phyloP scores from a whole-genome alignment of 495 filamentous ascomycete genomes.

The Penicillium goetzii region DNA sequence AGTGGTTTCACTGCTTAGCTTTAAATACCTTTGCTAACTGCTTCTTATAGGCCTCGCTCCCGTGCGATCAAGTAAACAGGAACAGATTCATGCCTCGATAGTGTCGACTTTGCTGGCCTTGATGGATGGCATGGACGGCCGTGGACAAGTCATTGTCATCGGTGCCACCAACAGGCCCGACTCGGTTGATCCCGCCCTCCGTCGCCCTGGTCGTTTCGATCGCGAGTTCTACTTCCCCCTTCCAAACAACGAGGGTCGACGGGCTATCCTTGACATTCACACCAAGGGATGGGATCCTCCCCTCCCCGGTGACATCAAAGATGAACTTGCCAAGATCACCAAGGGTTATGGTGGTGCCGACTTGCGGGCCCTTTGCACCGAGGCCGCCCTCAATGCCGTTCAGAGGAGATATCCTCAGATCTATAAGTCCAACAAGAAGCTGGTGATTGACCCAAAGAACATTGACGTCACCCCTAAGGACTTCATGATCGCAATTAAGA shows the following conservation, averaged over 20 bases:
- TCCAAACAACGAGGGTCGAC: constrained; percentile 75
- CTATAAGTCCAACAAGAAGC: constrained; percentile 87
- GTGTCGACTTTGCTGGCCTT: constrained; percentile 92
- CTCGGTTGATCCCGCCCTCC: constrained; percentile 95
- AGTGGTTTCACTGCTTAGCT: not conserved
- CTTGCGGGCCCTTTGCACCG: constrained; percentile 89
- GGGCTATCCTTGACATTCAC: constrained; percentile 90
- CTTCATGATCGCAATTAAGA: constrained; percentile 95
- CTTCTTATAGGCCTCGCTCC: constrained; percentile 69
- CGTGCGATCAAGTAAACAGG: constrained; percentile 94
- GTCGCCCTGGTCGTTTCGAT: constrained; percentile 95
- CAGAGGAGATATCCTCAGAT: constrained; percentile 96
- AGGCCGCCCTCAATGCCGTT: constrained; percentile 97
- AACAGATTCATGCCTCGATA: constrained; percentile 98
- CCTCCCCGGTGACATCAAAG: constrained; percentile 75
- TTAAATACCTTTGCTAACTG: constrained; percentile 26
- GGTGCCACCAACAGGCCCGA: constrained; percentile 97
- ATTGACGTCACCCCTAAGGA: constrained; percentile 88
- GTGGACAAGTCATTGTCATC: constrained; percentile 97
- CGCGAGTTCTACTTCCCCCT: constrained; percentile 97
- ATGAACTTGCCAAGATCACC: constrained; percentile 79
- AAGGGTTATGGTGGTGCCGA: constrained; percentile 98
- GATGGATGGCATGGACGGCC: constrained; percentile 99
- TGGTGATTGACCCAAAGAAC: constrained; percentile 80
- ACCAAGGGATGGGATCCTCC: constrained; percentile 89